Base-by-base conservation (phyloP, 192 early-diverging fungal genomes). In the Kappamyces sp. region DNA sequence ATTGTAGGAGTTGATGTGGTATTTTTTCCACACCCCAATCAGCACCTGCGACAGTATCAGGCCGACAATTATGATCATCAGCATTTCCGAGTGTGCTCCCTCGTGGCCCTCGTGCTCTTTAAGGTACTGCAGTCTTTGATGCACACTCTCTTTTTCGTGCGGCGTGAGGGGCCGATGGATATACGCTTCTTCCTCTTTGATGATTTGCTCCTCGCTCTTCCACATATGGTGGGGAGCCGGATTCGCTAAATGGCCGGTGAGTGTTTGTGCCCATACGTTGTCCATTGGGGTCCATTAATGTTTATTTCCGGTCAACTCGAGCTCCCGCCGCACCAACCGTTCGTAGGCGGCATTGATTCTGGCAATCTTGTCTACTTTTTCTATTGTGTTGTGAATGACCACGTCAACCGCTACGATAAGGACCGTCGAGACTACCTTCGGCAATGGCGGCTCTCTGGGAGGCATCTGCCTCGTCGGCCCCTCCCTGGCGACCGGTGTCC, bases 21-120 rank as follows among this genome's bases (percentile, higher is more conserved):
- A 61, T 22, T 63, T 65, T 50, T 76, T 76, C 78, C 78, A 80
- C 0, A 72, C 12, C 38, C 65, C 53, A 47, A 80, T 65, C 31
- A 59, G 15, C n/a, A 80, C 31, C 51, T 80, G 78, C 31, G 71
- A 74, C 3, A 64, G 37, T 30, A 80, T 64, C 30, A 80, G 61
- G 29, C 61, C 57, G 33, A 33, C 59, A 22, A 80, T 52, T 29
- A 80, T 63, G 62, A 80, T 80, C 49, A 76, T 8, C 41, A 67
- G 67, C 78, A 76, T 80, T 52, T 65, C 49, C 14, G 71, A 66
- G 57, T 79, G 77, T 50, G 69, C 67, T 9, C 32, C 22, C 48
- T 68, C 60, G 57, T 61, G 65, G 15, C 60, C 60, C 43, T 61
- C 30, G 15, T 61, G 60, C 38, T 61, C 45, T 32, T 50, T 35